Evolutionary conservation across 371 early-diverging fungal genomes (phyloP), one percentile per base, ranked within the genome.

Genomic region (Capniomyces stellatus): DNA sequence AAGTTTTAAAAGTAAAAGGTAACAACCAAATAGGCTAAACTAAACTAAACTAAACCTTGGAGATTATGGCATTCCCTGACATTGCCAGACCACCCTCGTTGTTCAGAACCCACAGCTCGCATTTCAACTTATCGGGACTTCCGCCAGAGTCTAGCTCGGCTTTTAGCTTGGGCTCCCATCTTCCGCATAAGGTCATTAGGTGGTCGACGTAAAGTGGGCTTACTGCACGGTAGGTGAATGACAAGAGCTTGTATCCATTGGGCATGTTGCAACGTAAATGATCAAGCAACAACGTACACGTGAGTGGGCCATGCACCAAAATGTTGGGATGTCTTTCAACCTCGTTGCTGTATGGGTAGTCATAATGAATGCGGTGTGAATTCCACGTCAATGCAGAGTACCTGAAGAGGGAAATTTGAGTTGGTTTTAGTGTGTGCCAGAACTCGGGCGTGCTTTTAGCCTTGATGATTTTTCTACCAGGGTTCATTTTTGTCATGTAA

Each of bases 381-480:
- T 89, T 89, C 66, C 82, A 90, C 1, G 85, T 83, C 49, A 88
- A 54, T 18, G 91, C 88, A 22, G 87, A 87, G 65, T 82, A 90
- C 25, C 89, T 65, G 67, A 89, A 89, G 28, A 89, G 63, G 13
- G 76, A 64, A n/a, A 87, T 73, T 2, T 79, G 65, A 15, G 75
- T 74, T 6, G 89, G 88, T 1, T 54, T 61, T 12, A 85, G 51
- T 0, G 52, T 59, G 28, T 58, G 57, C 3, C 62, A 51, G 62
- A 82, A 79, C 39, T 79, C 80, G 2, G 79, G 74, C 31, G 55
- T 54, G 54, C 70, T 74, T 8, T 64, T 67, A 10, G 66, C 76
- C 71, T 47, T 47, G 31, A 48, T 52, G 21, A 46, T 46, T 40
- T 56, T 58, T 48, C 55, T 52, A 43, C 41, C 57, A 18, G 61